phyloP scores from a whole-genome alignment of 2,329 filamentous ascomycete species.

The Clathrospora elynae region DNA sequence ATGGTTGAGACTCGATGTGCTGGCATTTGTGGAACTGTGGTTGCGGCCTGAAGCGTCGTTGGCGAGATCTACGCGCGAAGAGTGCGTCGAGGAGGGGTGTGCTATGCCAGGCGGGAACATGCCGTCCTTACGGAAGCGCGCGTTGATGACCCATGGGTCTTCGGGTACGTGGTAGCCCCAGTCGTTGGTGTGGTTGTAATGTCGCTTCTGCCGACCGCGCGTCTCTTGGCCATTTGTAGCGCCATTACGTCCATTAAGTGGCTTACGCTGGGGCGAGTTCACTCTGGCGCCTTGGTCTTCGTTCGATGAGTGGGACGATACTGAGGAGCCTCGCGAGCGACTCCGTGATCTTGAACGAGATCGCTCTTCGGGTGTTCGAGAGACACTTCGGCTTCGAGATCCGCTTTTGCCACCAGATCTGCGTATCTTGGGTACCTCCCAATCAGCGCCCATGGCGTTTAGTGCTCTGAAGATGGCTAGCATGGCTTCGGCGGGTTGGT shows the following conservation, averaged over 20 bases:
- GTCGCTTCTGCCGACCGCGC: slow-evolving; percentile 49
- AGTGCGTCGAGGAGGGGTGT: slow-evolving; percentile 58
- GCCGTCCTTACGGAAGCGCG: slow-evolving; percentile 84
- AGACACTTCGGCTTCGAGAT: slow-evolving; percentile 41
- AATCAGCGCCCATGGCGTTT: slow-evolving; percentile 83
- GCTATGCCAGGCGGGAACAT: slow-evolving; percentile 61
- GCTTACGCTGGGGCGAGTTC: slow-evolving; percentile 30
- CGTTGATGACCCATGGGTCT: slow-evolving; percentile 92
- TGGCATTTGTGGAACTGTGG: slow-evolving; percentile 42
- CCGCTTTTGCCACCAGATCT: slow-evolving; percentile 49
- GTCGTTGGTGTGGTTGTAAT: slow-evolving; percentile 55
- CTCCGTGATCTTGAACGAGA: slow-evolving; percentile 43
- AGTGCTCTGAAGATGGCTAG: slow-evolving; percentile 94
- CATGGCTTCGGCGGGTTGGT: slow-evolving; percentile 91
- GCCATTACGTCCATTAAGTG: slow-evolving; percentile 40
- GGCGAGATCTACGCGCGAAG: slow-evolving; percentile 54
- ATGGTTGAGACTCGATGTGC: slow-evolving; percentile 36
- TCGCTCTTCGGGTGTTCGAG: slow-evolving; percentile 30
- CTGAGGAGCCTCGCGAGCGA: slow-evolving; percentile 40
- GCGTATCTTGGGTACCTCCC: slow-evolving; percentile 64
- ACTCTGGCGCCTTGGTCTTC: slow-evolving; percentile 23
- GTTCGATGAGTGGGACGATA: slow-evolving; percentile 39
- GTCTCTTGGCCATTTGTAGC: slow-evolving; percentile 22
- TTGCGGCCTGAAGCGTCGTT: slow-evolving; percentile 34
- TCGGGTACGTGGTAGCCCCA: slow-evolving; percentile 82